Conservation (phyloP, 192 early-diverging fungal genomes). For the Coemansia sp. region DNA sequence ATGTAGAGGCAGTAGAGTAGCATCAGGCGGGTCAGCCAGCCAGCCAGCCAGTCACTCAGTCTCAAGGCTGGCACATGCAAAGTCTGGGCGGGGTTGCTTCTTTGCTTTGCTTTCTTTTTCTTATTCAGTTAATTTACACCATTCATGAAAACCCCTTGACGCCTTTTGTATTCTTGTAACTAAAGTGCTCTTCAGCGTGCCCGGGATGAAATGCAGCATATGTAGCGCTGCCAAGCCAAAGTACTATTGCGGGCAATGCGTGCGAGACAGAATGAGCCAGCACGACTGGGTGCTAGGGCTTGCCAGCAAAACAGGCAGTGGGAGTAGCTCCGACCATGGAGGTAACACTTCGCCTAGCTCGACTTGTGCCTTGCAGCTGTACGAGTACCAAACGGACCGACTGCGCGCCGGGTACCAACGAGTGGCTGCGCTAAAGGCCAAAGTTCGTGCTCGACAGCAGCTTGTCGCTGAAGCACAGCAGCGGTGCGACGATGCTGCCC, state of each 20-base stretch:
- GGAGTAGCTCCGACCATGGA: neutral
- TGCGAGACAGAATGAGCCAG: conserved; percentile 44
- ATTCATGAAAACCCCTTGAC: neutral
- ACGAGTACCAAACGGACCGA: conserved; percentile 31
- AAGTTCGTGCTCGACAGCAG: conserved; percentile 33
- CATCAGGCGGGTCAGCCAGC: neutral
- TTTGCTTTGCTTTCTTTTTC: conserved; percentile 1
- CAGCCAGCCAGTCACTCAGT: neutral
- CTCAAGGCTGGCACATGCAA: neutral
- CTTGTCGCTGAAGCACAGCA: conserved; percentile 29
- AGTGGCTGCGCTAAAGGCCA: conserved; percentile 22
- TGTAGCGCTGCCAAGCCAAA: conserved; percentile 30
- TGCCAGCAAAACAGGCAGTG: neutral
- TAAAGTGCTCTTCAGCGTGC: neutral
- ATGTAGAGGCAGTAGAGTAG: conserved; percentile 16
- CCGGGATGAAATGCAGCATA: conserved; percentile 52
- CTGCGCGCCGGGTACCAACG: conserved; percentile 29
- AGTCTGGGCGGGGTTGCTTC: neutral
- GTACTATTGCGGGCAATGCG: conserved; percentile 46
- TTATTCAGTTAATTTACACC: neutral
- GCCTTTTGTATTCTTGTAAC: neutral
- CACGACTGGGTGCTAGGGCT: conserved; percentile 32
- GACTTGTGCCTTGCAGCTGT: conserved; percentile 13
- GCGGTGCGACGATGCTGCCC: conserved; percentile 5
- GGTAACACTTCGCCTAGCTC: conserved; percentile 4